These are phyloP conservation scores for Colletotrichum filicis DNA, from an alignment of 2,329 filamentous ascomycete species.

Conservation along the genomic window DNA sequence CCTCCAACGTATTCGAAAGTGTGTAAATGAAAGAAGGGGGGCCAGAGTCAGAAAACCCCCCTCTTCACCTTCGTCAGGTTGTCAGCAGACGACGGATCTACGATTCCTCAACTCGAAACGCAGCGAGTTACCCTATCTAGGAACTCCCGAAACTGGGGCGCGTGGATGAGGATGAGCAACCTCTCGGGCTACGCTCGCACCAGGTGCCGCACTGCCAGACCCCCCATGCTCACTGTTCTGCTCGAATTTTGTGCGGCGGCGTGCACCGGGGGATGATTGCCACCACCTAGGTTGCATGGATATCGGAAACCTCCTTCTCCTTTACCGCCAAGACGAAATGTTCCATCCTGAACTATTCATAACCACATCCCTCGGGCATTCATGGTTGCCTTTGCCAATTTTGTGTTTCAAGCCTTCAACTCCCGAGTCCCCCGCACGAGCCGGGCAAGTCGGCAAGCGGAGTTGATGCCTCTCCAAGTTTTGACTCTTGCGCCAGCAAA, in stretches of 20 bases:
- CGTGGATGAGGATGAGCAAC: background rate
- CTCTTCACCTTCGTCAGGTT: background rate
- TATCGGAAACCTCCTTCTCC: background rate
- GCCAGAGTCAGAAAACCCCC: background rate
- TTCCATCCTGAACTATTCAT: background rate
- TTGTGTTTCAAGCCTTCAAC: background rate
- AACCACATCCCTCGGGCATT: background rate
- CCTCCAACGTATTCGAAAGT: conserved; percentile 19
- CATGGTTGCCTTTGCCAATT: background rate
- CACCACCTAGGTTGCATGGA: background rate
- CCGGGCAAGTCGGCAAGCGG: background rate
- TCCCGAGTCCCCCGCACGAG: background rate
- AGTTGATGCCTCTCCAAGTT: background rate
- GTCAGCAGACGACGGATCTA: conserved; percentile 9
- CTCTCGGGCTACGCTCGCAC: background rate
- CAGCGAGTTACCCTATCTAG: conserved; percentile 5
- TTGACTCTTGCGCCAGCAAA: conserved; percentile 3
- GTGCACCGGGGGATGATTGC: background rate
- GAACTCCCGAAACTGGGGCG: conserved; percentile 20
- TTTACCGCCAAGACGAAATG: background rate
- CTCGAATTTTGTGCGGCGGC: background rate
- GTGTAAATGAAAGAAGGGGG: background rate
- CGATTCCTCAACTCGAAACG: conserved; percentile 32
- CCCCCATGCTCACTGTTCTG: background rate
- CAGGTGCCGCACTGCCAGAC: background rate